Base-by-base conservation (phyloP, 768 basidiomycete genomes). In the Lentinula guzmanii region DNA sequence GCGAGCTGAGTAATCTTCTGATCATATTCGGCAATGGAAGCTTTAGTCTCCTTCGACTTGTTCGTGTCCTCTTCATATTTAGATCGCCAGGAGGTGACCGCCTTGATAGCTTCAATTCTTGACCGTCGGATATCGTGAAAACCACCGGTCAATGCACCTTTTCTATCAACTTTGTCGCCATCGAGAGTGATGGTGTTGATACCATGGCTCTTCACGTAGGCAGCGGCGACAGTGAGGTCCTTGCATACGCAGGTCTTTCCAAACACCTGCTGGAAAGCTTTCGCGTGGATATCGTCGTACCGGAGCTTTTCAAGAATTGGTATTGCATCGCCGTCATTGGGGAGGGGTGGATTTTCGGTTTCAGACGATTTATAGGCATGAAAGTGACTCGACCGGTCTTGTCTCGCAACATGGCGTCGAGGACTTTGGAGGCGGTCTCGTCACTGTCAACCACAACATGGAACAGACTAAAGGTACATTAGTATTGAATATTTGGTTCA, bases 361-460 rank as follows among this genome's bases (percentile, higher is more conserved):
- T 88, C 62, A 99, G 85, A 13, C 97, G 89, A 73, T 98, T 98
- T 43, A 99, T 83, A 18, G 97, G 97, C 89, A 99, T 95, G 76
- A 98, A 98, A 0, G 97, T 99, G 7, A 99, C 91, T 55, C 97
- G 87, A 2, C 96, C 97, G 10, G 86, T 90, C 71, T 91, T 93
- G 71, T 98, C 95, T 68, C 87, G 87, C 67, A 95, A 77, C 96
- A 99, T 98, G 65, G 90, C 78, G 18, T 97, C 91, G 11, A 99
- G 84, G n/a, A 98, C 87, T 69, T 83, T 86, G 2, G 87, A 87
- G 0, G 95, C 97, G 0, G 95, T 98, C 46, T 88, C 89, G 69
- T 98, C 97, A n/a, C 82, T 91, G 70, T 99, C 96, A 62, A 98
- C 96, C 1, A 98, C 96, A 43, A 98, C 89, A 67, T 99, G 96